Conservation (phyloP, 2,329 filamentous ascomycete species). For the Clonostachys rosea region DNA sequence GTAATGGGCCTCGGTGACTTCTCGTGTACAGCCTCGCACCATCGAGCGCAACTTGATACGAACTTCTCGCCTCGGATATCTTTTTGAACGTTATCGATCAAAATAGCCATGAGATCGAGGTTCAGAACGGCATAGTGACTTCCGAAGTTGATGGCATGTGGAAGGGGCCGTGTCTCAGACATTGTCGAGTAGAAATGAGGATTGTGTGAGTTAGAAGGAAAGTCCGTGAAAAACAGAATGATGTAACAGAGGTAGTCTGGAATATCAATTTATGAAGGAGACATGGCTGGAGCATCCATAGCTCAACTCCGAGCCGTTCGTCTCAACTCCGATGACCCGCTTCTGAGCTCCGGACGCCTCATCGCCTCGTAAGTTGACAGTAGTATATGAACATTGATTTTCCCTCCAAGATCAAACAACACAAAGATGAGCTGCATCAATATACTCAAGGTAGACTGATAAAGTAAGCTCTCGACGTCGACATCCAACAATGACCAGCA, state of each 20-base stretch:
- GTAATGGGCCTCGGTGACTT: conserved; percentile 22
- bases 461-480: too few species aligned
- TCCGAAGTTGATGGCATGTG: background rate
- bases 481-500: too few species aligned
- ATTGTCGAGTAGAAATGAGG: background rate
- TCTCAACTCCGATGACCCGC: conserved; percentile 3
- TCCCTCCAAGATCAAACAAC: too few species aligned
- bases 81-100: conserved; percentile 23
- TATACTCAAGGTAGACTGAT: too few species aligned
- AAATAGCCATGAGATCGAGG: conserved; percentile 30
- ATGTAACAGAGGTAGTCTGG: background rate
- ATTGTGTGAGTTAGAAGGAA: background rate
- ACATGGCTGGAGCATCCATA: background rate
- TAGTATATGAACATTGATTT: too few species aligned
- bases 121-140: conserved; percentile 11
- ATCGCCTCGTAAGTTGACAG: background rate
- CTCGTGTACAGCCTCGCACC: conserved; percentile 31
- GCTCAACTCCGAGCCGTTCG: conserved; percentile 1
- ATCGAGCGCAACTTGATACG: conserved; percentile 22
- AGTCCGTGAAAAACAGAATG: background rate
- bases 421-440: too few species aligned
- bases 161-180: background rate
- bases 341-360: background rate
- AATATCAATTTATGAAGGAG: background rate
- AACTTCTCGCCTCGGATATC: conserved; percentile 22